Evolutionary conservation across 345 rosid genomes (phyloP).

Genomic region (Salix purpurea): DNA sequence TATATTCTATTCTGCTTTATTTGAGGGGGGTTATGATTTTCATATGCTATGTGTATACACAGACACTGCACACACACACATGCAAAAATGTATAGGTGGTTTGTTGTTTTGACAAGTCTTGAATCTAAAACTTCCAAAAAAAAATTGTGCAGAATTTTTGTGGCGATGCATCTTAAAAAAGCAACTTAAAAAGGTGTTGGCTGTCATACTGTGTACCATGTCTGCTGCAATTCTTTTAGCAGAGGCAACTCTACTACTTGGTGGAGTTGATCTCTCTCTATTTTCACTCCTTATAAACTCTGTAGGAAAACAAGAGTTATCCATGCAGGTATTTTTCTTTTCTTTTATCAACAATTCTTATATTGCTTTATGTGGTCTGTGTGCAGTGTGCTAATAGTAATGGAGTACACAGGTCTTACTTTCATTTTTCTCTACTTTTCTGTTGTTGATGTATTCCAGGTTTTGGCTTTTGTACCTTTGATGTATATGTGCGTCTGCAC

Average conservation of each 20-base stretch:
- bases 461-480: conserved; percentile 83
- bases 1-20: neutral
- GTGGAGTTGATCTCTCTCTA: conserved; percentile 70
- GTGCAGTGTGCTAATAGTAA: neutral
- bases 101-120: neutral
- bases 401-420: neutral
- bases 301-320: conserved; percentile 44
- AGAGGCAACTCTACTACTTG: conserved; percentile 68
- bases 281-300: conserved; percentile 84
- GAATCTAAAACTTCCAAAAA: neutral
- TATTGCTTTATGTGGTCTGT: neutral
- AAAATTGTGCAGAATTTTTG: conserved; percentile 61
- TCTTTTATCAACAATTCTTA: neutral
- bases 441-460: conserved; percentile 43
- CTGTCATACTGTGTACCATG: conserved; percentile 67
- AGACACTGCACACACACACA: neutral
- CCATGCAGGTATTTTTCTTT: conserved; percentile 17
- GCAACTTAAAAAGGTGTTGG: conserved; percentile 62
- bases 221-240: conserved; percentile 97
- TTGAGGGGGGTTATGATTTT: neutral
- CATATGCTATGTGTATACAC: neutral
- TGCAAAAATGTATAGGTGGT: neutral
- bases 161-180: conserved; percentile 81
- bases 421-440: neutral
- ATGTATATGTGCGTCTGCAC: conserved; percentile 99